These are phyloP conservation scores for Albugo laibachii DNA, from an alignment of 352 stramenopile species.

Conservation along the genomic window DNA sequence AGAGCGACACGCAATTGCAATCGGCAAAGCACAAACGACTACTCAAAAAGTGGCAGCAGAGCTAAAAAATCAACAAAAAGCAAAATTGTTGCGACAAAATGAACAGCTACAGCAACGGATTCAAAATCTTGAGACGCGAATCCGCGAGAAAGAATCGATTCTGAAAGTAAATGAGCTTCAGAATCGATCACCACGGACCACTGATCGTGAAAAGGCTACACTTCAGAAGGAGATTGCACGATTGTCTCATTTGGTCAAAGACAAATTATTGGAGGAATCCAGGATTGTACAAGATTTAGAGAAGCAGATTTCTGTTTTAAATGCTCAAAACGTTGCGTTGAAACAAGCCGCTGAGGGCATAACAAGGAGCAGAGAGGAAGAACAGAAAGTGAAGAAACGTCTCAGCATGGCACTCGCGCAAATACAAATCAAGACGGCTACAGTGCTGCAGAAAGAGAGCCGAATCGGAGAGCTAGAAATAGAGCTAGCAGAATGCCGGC, in stretches of 20 bases:
- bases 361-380: background rate
- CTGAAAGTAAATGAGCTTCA: conserved; percentile 7
- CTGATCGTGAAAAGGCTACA: conserved; percentile 3
- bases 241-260: conserved; percentile 30
- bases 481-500: no score
- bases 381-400: background rate
- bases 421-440: background rate
- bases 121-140: conserved; percentile 2
- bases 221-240: conserved; percentile 28
- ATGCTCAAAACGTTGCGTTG: conserved; percentile 70
- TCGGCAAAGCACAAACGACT: conserved; percentile 30
- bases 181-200: background rate
- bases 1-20: conserved; percentile 51
- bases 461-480: no score
- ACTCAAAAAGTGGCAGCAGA: conserved; percentile 20
- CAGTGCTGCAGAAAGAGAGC: background rate
- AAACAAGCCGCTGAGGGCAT: conserved; percentile 14
- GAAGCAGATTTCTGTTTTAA: conserved; percentile 43
- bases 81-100: conserved; percentile 28
- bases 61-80: conserved; percentile 22
- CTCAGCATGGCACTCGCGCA: background rate
- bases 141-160: conserved; percentile 10
- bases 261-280: conserved; percentile 25
- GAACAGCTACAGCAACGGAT: conserved; percentile 9
- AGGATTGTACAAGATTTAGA: conserved; percentile 30